Conservation (phyloP, 345 rosid genomes). For the Rhizophora mangle region DNA sequence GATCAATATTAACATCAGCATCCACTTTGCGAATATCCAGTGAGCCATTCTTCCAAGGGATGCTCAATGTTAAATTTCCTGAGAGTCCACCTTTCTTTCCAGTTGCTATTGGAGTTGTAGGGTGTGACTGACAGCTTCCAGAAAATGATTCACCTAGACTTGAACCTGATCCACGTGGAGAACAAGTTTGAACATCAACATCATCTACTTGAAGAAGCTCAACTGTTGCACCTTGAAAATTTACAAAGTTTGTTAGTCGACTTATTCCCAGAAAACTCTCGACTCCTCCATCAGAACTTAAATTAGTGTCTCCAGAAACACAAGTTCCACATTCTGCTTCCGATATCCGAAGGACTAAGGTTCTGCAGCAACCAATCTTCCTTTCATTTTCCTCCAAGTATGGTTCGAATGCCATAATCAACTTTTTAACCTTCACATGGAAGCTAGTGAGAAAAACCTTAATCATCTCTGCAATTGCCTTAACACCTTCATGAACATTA, state of each 20-base stretch:
- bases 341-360: constrained; percentile 64
- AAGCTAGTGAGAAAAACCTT: constrained; percentile 87
- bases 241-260: constrained; percentile 65
- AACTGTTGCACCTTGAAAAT: constrained; percentile 68
- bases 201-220: constrained; percentile 68
- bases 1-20: constrained; percentile 71
- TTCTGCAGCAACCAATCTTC: constrained; percentile 31
- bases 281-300: constrained; percentile 27
- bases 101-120: constrained; percentile 49
- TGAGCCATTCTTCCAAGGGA: constrained; percentile 94
- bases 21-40: constrained; percentile 84
- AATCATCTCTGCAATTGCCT: constrained; percentile 91
- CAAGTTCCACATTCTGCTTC: constrained; percentile 73
- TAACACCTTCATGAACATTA: constrained; percentile 96
- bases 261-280: constrained; percentile 67
- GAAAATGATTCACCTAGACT: constrained; percentile 24
- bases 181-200: constrained; percentile 29
- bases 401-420: constrained; percentile 83
- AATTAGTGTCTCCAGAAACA: constrained; percentile 52
- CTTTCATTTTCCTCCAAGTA: constrained; percentile 30
- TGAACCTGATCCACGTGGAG: constrained; percentile 20
- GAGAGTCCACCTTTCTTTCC: constrained; percentile 75
- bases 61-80: constrained; percentile 74
- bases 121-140: constrained; percentile 22
- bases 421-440: constrained; percentile 58